Percentiles rank a stretch among this genome's conserved stretches.
Evolutionary conservation across 1,284 basidiomycete species (phyloP).

Genomic region (Moniliophthora roreri): DNA sequence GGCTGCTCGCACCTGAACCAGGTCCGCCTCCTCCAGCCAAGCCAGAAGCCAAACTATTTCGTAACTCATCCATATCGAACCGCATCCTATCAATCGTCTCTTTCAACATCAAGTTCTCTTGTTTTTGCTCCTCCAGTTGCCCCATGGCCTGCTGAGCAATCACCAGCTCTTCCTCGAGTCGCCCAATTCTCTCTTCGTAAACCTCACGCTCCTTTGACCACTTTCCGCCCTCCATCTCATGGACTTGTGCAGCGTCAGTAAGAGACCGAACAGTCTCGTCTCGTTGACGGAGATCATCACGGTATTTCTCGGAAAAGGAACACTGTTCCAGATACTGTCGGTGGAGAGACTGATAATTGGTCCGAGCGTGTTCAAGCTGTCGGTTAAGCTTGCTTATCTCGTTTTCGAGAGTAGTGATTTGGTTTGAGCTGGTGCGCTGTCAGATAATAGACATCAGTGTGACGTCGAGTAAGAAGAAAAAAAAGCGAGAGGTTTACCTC

Average conservation of each 20-base stretch:
- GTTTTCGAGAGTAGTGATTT: constrained; percentile 70
- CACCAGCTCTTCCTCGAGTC: constrained; percentile 67
- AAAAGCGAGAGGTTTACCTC: constrained; percentile 51
- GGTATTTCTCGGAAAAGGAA: constrained; percentile 71
- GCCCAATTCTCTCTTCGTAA: constrained; percentile 65
- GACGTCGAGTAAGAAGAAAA: constrained; percentile 1
- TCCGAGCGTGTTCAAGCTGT: constrained; percentile 65
- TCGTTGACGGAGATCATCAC: constrained; percentile 68
- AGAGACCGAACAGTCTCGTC: constrained; percentile 71
- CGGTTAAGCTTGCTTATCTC: constrained; percentile 77
- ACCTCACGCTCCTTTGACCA: constrained; percentile 62
- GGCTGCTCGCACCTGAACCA: constrained; percentile 50
- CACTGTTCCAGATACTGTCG: constrained; percentile 87
- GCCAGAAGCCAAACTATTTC: constrained; percentile 45
- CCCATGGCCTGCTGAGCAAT: constrained; percentile 68
- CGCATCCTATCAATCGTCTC: constrained; percentile 92
- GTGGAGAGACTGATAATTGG: constrained; percentile 72
- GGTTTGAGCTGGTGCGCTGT: constrained; percentile 60
- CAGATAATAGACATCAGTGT: constrained; percentile 8
- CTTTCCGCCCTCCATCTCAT: constrained; percentile 63
- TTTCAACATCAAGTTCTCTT: constrained; percentile 86
- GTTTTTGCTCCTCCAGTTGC: constrained; percentile 84
- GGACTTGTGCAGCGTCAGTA: constrained; percentile 56
- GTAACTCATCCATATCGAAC: constrained; percentile 88
- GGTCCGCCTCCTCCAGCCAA: constrained; percentile 32